Percentiles rank a stretch among this genome's conserved stretches.
Conservation (phyloP, 1,284 basidiomycete species). For the Gymnopus androsaceus region DNA sequence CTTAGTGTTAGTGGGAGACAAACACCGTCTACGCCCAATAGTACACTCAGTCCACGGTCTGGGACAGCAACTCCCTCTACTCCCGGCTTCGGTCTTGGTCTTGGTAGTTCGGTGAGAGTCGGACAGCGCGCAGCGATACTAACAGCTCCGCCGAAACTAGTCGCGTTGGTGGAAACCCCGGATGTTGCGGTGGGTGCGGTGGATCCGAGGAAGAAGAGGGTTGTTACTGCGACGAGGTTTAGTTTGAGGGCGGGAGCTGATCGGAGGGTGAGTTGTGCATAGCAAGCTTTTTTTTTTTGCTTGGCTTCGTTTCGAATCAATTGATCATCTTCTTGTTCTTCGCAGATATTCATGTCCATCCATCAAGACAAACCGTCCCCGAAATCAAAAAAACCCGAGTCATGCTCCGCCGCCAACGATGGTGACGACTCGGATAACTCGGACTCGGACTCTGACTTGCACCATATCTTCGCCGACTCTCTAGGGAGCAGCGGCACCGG, state of each 20-base stretch:
- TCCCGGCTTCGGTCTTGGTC: constrained; percentile 25
- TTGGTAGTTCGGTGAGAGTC: constrained; percentile 43
- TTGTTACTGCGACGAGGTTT: constrained; percentile 84
- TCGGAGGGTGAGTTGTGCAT: constrained; percentile 56
- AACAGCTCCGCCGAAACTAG: constrained; percentile 75
- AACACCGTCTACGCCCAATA: constrained; percentile 39
- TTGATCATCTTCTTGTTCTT: constrained; percentile 12
- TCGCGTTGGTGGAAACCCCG: constrained; percentile 81
- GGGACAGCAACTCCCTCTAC: constrained; percentile 36
- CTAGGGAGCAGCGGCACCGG: constrained; percentile 19
- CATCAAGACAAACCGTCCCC: constrained; percentile 56
- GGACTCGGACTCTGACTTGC: constrained; percentile 11
- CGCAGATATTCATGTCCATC: constrained; percentile 77
- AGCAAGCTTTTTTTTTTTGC: neutral
- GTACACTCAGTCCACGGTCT: constrained; percentile 47
- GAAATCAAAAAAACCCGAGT: constrained; percentile 4
- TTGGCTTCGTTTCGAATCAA: neutral
- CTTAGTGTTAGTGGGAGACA: constrained; percentile 30
- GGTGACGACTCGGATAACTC: constrained; percentile 23
- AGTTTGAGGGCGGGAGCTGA: constrained; percentile 80
- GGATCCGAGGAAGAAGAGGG: constrained; percentile 76
- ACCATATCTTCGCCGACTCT: constrained; percentile 4
- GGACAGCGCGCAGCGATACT: constrained; percentile 66
- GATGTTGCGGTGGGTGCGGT: constrained; percentile 83
- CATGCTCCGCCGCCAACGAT: constrained; percentile 34